Evolutionary conservation across 2,329 filamentous ascomycete species (phyloP).

Genomic region (Albifimbria verrucaria): DNA sequence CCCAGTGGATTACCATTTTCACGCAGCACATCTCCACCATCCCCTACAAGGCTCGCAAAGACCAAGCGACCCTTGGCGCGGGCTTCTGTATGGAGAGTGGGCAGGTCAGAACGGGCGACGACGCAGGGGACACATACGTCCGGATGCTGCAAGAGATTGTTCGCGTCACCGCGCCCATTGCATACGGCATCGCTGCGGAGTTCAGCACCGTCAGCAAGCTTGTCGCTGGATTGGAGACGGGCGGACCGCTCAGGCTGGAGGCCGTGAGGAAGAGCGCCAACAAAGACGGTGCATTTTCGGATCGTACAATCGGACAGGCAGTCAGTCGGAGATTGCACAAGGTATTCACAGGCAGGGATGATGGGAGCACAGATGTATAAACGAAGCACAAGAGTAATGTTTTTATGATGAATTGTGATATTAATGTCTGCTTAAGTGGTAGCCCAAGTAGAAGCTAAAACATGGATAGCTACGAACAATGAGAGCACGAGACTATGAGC

Average conservation of each 20-base stretch:
- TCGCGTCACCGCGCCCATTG: conserved; percentile 69
- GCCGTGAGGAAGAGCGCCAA: conserved; percentile 56
- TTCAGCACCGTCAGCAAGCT: conserved; percentile 58
- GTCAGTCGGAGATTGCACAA: conserved; percentile 57
- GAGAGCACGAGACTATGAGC: neutral
- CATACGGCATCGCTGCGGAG: conserved; percentile 62
- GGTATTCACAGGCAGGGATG: conserved; percentile 57
- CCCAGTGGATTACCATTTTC: conserved; percentile 69
- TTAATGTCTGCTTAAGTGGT: too few species aligned
- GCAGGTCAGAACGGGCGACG: conserved; percentile 69
- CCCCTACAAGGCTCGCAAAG: conserved; percentile 61
- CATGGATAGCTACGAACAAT: neutral
- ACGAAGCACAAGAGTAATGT: neutral
- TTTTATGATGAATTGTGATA: conserved; percentile 1
- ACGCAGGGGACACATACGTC: conserved; percentile 63
- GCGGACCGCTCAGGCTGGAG: conserved; percentile 61
- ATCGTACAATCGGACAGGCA: conserved; percentile 53
- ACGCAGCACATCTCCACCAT: conserved; percentile 77
- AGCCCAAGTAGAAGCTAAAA: too few species aligned
- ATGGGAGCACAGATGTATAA: conserved; percentile 52
- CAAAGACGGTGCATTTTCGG: conserved; percentile 53
- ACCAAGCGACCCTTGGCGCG: conserved; percentile 48
- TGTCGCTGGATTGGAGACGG: conserved; percentile 52
- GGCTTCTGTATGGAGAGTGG: conserved; percentile 78
- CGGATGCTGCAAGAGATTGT: conserved; percentile 71